Evolutionary conservation across 228 moss, liverwort and hornwort species (phyloP).

Genomic region (Sphagnum magellanicum): DNA sequence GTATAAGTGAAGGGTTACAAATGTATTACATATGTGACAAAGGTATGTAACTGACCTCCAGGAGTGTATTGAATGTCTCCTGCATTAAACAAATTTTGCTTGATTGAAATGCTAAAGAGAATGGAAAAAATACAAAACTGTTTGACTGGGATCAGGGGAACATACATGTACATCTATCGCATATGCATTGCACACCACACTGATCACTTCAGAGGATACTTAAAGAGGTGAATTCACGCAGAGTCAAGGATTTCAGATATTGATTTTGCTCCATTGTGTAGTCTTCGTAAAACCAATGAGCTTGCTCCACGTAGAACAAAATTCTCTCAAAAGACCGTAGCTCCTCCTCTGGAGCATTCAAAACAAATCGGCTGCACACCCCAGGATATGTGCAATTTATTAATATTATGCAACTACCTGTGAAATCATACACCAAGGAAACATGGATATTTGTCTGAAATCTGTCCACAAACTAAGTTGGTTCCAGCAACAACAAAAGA

Average conservation of each 20-base stretch:
- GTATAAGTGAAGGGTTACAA: too few species aligned
- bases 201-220: constrained; percentile 29
- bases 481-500: neutral
- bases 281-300: constrained; percentile 99
- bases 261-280: constrained; percentile 94
- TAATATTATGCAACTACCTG: neutral
- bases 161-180: too few species aligned
- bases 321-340: constrained; percentile 89
- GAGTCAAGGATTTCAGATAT: constrained; percentile 61
- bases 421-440: neutral
- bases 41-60: too few species aligned
- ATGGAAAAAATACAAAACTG: too few species aligned
- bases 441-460: too few species aligned
- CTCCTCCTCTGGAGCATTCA: constrained; percentile 92
- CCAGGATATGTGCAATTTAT: neutral
- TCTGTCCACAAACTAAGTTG: too few species aligned
- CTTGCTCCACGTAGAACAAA: constrained; percentile 89
- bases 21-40: too few species aligned
- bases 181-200: too few species aligned
- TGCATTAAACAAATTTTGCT: too few species aligned
- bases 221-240: constrained; percentile 87
- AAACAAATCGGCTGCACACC: constrained; percentile 70
- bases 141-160: too few species aligned
- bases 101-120: too few species aligned
- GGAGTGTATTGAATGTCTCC: too few species aligned